phyloP scores from a whole-genome alignment of 1,139 yeast species.

The Debaryomyces sp. region DNA sequence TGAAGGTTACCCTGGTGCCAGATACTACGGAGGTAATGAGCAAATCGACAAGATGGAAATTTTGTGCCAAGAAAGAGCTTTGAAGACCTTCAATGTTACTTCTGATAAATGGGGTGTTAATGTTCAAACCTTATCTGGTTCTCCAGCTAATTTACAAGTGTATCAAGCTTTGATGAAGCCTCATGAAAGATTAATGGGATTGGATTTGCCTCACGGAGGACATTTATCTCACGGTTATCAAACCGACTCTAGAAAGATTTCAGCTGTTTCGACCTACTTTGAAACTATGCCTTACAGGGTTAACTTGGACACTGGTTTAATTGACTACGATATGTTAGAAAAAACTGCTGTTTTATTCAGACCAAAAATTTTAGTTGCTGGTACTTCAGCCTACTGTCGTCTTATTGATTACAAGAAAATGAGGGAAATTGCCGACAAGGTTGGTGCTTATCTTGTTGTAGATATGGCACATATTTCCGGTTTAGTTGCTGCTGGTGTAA shows the following conservation, averaged over 20 bases:
- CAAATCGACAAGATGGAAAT: slow-evolving; percentile 92
- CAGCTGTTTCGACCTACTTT: slow-evolving; percentile 94
- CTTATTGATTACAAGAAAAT: slow-evolving; percentile 92
- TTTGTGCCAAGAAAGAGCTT: slow-evolving; percentile 91
- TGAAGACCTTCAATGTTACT: slow-evolving; percentile 78
- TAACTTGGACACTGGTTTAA: slow-evolving; percentile 85
- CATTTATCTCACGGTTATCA: slow-evolving; percentile 98
- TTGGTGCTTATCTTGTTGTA: slow-evolving; percentile 93
- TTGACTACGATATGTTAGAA: slow-evolving; percentile 93
- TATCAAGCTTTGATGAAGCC: slow-evolving; percentile 94
- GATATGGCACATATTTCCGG: slow-evolving; percentile 99
- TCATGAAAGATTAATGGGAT: slow-evolving; percentile 95
- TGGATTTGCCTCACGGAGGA: slow-evolving; percentile 97
- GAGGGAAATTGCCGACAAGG: slow-evolving; percentile 95
- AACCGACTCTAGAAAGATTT: slow-evolving; percentile 91
- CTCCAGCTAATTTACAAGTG: slow-evolving; percentile 96
- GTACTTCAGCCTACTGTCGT: slow-evolving; percentile 97
- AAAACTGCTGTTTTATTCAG: slow-evolving; percentile 87
- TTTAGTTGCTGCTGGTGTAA: slow-evolving; percentile 92
- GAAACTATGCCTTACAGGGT: slow-evolving; percentile 99
- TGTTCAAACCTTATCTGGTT: slow-evolving; percentile 94
- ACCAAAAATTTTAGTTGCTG: slow-evolving; percentile 95
- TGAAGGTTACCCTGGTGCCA: slow-evolving; percentile 87
- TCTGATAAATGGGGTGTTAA: slow-evolving; percentile 96
- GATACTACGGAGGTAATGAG: slow-evolving; percentile 91